phyloP scores from a whole-genome alignment of 2,329 filamentous ascomycete genomes.

The Paraphoma chrysanthemicola region DNA sequence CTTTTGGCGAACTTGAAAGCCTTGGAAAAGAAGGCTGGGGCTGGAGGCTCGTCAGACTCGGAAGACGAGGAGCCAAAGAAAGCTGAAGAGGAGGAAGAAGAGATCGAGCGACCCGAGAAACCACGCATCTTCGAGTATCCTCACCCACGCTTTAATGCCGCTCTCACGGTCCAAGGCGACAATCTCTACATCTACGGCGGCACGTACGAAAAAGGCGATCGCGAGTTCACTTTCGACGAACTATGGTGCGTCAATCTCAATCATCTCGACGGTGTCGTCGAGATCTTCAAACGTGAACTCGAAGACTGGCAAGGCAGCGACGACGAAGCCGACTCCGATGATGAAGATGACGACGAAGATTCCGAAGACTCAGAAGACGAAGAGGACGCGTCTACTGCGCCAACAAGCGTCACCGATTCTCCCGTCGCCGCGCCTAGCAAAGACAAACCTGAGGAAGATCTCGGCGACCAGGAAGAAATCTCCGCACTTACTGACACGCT shows the following conservation, averaged over 20 bases:
- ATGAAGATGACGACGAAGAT: constrained; percentile 57
- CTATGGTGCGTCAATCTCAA: constrained; percentile 92
- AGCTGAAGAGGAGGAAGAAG: constrained; percentile 50
- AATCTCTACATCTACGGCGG: constrained; percentile 93
- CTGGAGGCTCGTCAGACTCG: constrained; percentile 55
- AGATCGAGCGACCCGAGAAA: constrained; percentile 61
- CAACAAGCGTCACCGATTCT: constrained; percentile 50
- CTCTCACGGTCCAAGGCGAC: constrained; percentile 89
- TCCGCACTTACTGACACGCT: constrained; percentile 71
- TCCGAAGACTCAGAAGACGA: constrained; percentile 49
- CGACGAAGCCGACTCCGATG: constrained; percentile 52
- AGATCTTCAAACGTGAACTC: constrained; percentile 85
- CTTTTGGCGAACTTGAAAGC: constrained; percentile 85
- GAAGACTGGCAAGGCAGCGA: constrained; percentile 77
- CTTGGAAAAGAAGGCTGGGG: constrained; percentile 75
- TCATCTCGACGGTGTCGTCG: constrained; percentile 91
- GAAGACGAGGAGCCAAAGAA: constrained; percentile 37
- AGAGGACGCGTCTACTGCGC: constrained; percentile 59
- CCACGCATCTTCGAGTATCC: constrained; percentile 80
- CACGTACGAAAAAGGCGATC: constrained; percentile 92
- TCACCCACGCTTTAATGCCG: constrained; percentile 88
- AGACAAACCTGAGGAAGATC: constrained; percentile 45
- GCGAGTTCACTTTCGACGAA: constrained; percentile 95
- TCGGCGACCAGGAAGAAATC: constrained; percentile 59
- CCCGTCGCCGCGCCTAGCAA: constrained; percentile 24